Conservation (phyloP, 176 grass and related monocot species). For the Paspalum vaginatum region DNA sequence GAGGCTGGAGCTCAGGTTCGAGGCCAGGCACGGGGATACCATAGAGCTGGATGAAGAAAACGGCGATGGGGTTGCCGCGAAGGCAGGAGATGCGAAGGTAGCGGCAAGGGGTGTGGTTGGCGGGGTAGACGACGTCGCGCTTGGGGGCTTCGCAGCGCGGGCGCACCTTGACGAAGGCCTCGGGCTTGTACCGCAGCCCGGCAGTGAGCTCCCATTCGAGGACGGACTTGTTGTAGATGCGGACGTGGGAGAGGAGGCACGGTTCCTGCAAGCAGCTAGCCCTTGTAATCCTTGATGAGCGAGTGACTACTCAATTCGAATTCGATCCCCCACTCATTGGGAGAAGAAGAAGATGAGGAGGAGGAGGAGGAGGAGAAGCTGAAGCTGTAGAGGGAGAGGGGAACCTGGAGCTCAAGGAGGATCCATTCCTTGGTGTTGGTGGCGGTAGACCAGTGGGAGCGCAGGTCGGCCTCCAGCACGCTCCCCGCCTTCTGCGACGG, state of each 20-base stretch:
- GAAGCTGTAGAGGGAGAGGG: neutral
- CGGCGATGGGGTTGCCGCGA: slow-evolving; percentile 88
- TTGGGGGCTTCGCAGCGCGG: slow-evolving; percentile 80
- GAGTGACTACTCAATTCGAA: slow-evolving; percentile 25
- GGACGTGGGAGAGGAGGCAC: slow-evolving; percentile 85
- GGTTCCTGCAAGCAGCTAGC: slow-evolving; percentile 56
- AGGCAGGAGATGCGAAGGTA: slow-evolving; percentile 90
- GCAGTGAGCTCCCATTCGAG: slow-evolving; percentile 93
- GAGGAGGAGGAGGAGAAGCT: neutral
- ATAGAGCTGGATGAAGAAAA: slow-evolving; percentile 94
- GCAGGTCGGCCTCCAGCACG: slow-evolving; percentile 83
- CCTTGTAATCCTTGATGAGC: neutral
- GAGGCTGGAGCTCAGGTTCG: slow-evolving; percentile 87
- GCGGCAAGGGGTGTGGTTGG: slow-evolving; percentile 78
- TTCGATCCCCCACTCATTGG: neutral
- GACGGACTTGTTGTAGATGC: slow-evolving; percentile 98
- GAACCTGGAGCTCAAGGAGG: slow-evolving; percentile 86
- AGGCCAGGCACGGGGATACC: slow-evolving; percentile 87
- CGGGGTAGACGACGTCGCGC: slow-evolving; percentile 87
- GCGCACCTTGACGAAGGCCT: slow-evolving; percentile 82
- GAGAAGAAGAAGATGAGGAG: neutral
- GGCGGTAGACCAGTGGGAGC: slow-evolving; percentile 88
- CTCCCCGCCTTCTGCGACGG: slow-evolving; percentile 75
- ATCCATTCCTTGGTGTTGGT: slow-evolving; percentile 98
- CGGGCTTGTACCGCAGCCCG: slow-evolving; percentile 88